Evolutionary conservation across 148 eudicot species (phyloP), one percentile per base, ranked within the genome.

Genomic region (Nyssa sinensis): DNA sequence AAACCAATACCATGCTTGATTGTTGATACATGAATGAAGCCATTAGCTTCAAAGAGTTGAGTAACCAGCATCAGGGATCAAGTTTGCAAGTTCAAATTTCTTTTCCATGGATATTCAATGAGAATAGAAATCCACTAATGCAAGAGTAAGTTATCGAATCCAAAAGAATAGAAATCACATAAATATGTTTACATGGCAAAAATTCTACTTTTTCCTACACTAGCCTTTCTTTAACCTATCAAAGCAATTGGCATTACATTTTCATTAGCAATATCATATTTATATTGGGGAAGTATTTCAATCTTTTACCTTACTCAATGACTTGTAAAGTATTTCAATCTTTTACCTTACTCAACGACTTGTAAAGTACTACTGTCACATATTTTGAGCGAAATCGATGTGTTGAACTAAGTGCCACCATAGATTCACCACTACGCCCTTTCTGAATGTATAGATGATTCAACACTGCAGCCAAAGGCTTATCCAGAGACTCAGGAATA

Each of bases 381-480:
- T 88, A 81, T 75, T 85, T 88, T 39, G 83, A 59, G 81, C 79
- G 73, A 76, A 85, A 88, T 68, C 88, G 73, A 30, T 87, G 85
- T 19, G 91, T 87, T 3, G 92, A 81, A 67, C 88, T 85, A 66
- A 90, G 85, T 7, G 88, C 89, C 32, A 84, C 90, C 31, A 83
- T 70, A 5, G 89, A 82, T 28, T 84, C 81, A 62, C 79, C 81
- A 23, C 75, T 76, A 67, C 83, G 79, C 62, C 79, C 90, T 78
- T 80, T 86, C 72, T 82, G 90, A 81, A 88, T 83, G 84, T 81
- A 90, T 39, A 90, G 83, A 81, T 90, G 90, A 77, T 90, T 84
- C 72, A 88, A 79, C 14, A 85, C 79, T 35, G 84, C 90, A 23
- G 87, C 62, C 78, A 83, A 75, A 85, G 92, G 81, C 84, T 85